Evolutionary conservation across 192 early-diverging fungal genomes (phyloP).

Genomic region (Gigaspora rosea): DNA sequence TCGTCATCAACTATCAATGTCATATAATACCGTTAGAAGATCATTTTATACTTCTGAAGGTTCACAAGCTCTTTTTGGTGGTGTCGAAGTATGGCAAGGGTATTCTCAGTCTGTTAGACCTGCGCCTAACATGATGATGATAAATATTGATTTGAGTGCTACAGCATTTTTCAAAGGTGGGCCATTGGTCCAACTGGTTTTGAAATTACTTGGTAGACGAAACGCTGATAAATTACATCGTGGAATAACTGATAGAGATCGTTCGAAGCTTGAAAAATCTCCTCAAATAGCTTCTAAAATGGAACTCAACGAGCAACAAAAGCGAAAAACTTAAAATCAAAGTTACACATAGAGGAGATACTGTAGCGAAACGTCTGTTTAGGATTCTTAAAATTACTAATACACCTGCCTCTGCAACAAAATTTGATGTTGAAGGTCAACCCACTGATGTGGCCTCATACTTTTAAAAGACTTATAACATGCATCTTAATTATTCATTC

Average conservation of each 20-base stretch:
- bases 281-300: too few relatives aligned
- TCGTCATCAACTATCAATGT: conserved; percentile 77
- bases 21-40: conserved; percentile 77
- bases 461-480: conserved; percentile 75
- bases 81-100: conserved; percentile 94
- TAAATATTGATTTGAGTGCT: conserved; percentile 73
- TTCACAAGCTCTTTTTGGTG: conserved; percentile 55
- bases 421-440: conserved; percentile 65
- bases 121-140: conserved; percentile 54
- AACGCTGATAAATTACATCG: conserved; percentile 50
- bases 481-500: conserved; percentile 69
- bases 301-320: too few relatives aligned
- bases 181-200: conserved; percentile 69
- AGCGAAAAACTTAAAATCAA: conserved; percentile 56
- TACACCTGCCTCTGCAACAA: conserved; percentile 65
- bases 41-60: conserved; percentile 89
- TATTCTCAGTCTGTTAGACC: conserved; percentile 86
- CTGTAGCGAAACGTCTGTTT: conserved; percentile 65
- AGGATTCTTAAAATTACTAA: conserved; percentile 68
- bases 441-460: conserved; percentile 71
- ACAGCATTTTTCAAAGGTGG: conserved; percentile 70
- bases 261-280: conserved; percentile 49
- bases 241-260: conserved; percentile 48
- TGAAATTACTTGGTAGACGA: conserved; percentile 63
- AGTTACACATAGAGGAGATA: conserved; percentile 64